These are phyloP conservation scores for Coemansia sp. DNA, from an alignment of 192 early-diverging fungal genomes.

Conservation along the genomic window DNA sequence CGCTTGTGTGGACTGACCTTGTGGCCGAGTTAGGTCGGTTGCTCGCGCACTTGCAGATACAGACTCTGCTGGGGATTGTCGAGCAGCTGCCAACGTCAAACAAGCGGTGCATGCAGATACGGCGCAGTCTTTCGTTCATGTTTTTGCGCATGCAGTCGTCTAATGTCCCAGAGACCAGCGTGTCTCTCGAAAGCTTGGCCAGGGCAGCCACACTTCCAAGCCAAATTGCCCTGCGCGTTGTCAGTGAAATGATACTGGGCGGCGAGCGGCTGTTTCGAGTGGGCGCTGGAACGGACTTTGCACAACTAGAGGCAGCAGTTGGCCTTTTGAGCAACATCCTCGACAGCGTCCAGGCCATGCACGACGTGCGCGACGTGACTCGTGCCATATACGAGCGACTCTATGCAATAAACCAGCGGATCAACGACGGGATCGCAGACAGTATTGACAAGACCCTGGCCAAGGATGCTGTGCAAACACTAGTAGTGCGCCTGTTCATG, in stretches of 20 bases:
- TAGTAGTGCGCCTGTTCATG: slow-evolving; percentile 37
- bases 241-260: slow-evolving; percentile 35
- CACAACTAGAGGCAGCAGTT: slow-evolving; percentile 26
- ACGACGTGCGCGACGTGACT: slow-evolving; percentile 17
- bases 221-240: slow-evolving; percentile 40
- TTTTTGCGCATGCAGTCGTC: slow-evolving; percentile 19
- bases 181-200: slow-evolving; percentile 10
- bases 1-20: slow-evolving; percentile 26
- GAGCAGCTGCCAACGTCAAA: slow-evolving; percentile 25
- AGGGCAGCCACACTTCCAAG: slow-evolving; percentile 13
- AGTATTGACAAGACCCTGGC: slow-evolving; percentile 47
- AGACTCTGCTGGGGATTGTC: slow-evolving; percentile 13
- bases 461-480: slow-evolving; percentile 47
- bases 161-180: background rate
- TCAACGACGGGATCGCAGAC: slow-evolving; percentile 38
- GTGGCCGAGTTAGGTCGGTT: slow-evolving; percentile 11
- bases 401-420: slow-evolving; percentile 23
- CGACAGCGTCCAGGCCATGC: slow-evolving; percentile 24
- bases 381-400: slow-evolving; percentile 21
- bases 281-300: slow-evolving; percentile 14
- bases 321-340: slow-evolving; percentile 42
- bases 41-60: slow-evolving; percentile 3
- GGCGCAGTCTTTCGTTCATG: slow-evolving; percentile 31
- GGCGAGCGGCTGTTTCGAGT: slow-evolving; percentile 19
- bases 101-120: slow-evolving; percentile 38